Base-by-base conservation (phyloP, 169 alveolate species). In the Eimeria zaria region DNA sequence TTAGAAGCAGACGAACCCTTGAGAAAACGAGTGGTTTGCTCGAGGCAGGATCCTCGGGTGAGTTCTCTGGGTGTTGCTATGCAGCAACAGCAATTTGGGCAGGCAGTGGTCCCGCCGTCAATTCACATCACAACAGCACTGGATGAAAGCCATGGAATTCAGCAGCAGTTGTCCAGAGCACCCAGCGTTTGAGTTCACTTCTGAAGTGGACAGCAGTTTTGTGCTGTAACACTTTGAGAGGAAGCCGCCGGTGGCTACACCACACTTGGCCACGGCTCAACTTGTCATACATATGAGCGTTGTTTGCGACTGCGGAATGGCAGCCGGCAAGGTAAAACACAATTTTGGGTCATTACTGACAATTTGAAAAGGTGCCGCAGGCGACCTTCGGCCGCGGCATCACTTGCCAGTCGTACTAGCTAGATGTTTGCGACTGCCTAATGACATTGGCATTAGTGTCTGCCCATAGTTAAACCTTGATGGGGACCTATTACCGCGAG, bases 31-130 rank as follows among this genome's bases (percentile, higher is more conserved):
- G 30, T 46, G 36, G 92, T 46, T 55, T 85, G 92, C 27, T 30
- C 67, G 5, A 85, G 80, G 78, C 78, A 53, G 48, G 60, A 55
- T 22, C 80, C 60, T 60, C 9, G 58, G 36, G 62, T 55, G n/a
- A 20, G 51, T 60, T 85, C 78, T 14, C 80, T 60, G 44, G 78
- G 92, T 8, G 92, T 33, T 85, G 14, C 92, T 60, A 60, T 60
- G 92, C 92, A 85, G 78, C 92, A 85, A n/a, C 92, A 85, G 92
- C 92, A 85, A 27, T 53, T 39, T n/a, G 46, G 92, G 58, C 69
- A 39, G 78, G 74, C 92, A 39, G 74, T 83, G 24, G 78, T 41
- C 11, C 60, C 92, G 64, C 92, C 60, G 64, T 39, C 92, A 39
- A 30, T 85, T 20, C 78, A 36, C 78, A 33, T 39, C 39, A 69